Evolutionary conservation across 176 grass and related monocot species (phyloP).

Genomic region (Elaeis guineensis): DNA sequence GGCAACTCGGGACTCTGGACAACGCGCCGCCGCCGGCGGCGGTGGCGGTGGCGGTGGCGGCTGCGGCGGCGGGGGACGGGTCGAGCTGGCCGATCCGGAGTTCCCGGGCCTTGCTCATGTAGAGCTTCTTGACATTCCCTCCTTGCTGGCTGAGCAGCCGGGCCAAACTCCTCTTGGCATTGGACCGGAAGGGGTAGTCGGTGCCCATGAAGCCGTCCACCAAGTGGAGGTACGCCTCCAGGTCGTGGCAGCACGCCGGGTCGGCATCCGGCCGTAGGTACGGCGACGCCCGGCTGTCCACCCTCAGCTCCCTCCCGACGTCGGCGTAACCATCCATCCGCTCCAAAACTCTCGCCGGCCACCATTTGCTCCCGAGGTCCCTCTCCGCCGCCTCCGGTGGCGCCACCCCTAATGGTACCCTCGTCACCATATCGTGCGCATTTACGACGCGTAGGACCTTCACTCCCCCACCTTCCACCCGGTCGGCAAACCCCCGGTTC

Average conservation of each 20-base stretch:
- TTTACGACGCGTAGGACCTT: not conserved
- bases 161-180: not conserved
- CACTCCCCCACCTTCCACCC: slow-evolving; percentile 16
- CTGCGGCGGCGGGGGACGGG: no score
- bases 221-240: not conserved
- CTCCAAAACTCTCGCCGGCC: no score
- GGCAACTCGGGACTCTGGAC: no score
- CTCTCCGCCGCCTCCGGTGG: not conserved
- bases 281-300: not conserved
- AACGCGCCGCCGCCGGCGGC: no score
- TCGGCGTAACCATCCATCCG: not conserved
- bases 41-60: no score
- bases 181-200: not conserved
- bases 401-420: not conserved
- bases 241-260: slow-evolving; percentile 2
- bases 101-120: not conserved
- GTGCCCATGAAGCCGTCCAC: not conserved
- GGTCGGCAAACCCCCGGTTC: slow-evolving; percentile 29
- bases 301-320: not conserved
- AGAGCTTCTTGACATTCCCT: not conserved
- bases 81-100: no score
- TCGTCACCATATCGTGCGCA: not conserved
- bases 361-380: not conserved
- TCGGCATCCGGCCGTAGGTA: not conserved
- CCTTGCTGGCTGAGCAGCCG: not conserved